A percentile compares a stretch with the other conserved stretches of the same genome.
These are phyloP conservation scores for Rhynchosporium graminicola DNA, from an alignment of 2,329 filamentous ascomycete genomes.

Conservation along the genomic window DNA sequence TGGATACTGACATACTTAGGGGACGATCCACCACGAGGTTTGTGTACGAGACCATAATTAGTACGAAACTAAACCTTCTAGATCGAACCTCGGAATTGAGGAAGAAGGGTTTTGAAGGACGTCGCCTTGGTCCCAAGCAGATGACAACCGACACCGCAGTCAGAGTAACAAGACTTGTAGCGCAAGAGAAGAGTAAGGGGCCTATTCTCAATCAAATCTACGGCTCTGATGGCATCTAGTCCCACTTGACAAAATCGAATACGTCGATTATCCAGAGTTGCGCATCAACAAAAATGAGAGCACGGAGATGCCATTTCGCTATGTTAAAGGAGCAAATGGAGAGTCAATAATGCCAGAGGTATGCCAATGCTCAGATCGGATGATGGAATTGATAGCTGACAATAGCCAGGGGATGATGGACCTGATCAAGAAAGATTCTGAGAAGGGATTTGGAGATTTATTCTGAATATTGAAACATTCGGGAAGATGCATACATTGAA, in stretches of 20 bases:
- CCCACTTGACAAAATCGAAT: slow-evolving; percentile 75
- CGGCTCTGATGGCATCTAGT: slow-evolving; percentile 51
- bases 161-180: slow-evolving; percentile 85
- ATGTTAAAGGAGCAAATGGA: slow-evolving; percentile 74
- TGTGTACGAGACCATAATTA: slow-evolving; percentile 35
- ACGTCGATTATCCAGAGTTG: slow-evolving; percentile 86
- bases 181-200: slow-evolving; percentile 74
- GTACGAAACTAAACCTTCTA: slow-evolving; percentile 42
- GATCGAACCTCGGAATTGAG: slow-evolving; percentile 95
- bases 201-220: neutral
- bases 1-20: slow-evolving; percentile 52
- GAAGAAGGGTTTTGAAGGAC: slow-evolving; percentile 87
- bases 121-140: slow-evolving; percentile 86
- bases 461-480: slow-evolving; percentile 50
- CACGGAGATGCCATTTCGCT: slow-evolving; percentile 97
- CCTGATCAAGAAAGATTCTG: slow-evolving; percentile 88
- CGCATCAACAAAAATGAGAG: slow-evolving; percentile 89
- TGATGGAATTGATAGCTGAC: slow-evolving; percentile 27
- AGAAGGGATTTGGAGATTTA: slow-evolving; percentile 86
- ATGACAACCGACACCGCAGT: slow-evolving; percentile 99
- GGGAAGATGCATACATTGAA: neutral
- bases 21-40: slow-evolving; percentile 91
- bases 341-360: slow-evolving; percentile 91
- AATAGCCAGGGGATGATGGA: slow-evolving; percentile 77
- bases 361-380: slow-evolving; percentile 39